Conservation (phyloP, 768 basidiomycete species). For the Dendrothele bispora region DNA sequence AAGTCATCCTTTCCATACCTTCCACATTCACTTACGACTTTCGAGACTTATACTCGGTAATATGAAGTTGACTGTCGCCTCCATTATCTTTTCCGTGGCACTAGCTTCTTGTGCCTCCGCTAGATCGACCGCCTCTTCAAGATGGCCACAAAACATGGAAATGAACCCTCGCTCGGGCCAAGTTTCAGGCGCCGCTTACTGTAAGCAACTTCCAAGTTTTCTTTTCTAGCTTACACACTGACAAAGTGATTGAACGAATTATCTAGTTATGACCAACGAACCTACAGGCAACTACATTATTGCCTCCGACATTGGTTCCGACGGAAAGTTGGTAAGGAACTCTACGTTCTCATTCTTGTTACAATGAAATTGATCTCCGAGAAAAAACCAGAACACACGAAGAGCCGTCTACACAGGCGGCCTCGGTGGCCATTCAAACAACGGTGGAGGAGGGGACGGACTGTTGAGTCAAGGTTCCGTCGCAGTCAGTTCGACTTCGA, state of each 20-base stretch:
- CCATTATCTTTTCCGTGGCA: too few relatives aligned
- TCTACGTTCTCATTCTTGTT: too few relatives aligned
- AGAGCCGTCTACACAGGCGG: slow-evolving; percentile 13
- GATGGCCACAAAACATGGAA: too few relatives aligned
- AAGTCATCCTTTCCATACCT: too few relatives aligned
- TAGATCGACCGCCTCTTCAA: too few relatives aligned
- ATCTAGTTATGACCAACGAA: slow-evolving; percentile 35
- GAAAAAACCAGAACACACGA: too few relatives aligned
- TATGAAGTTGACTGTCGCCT: too few relatives aligned
- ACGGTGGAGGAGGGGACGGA: slow-evolving; percentile 19
- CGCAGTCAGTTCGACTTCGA: slow-evolving; percentile 12
- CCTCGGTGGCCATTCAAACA: slow-evolving; percentile 17
- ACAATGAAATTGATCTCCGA: too few relatives aligned
- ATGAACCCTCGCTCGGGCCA: too few relatives aligned
- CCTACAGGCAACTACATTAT: slow-evolving; percentile 32
- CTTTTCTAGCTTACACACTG: neutral
- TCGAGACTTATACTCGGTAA: too few relatives aligned
- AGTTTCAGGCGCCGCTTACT: neutral
- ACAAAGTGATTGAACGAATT: slow-evolving; percentile 6
- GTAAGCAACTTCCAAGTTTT: neutral
- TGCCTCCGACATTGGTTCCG: slow-evolving; percentile 23
- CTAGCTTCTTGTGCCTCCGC: too few relatives aligned
- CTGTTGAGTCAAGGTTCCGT: slow-evolving; percentile 25
- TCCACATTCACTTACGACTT: too few relatives aligned
- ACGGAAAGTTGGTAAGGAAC: slow-evolving; percentile 27